Evolutionary conservation across 1,284 basidiomycete genomes (phyloP), one percentile per base, ranked within the genome.

Genomic region (Microbotryum intermedium): DNA sequence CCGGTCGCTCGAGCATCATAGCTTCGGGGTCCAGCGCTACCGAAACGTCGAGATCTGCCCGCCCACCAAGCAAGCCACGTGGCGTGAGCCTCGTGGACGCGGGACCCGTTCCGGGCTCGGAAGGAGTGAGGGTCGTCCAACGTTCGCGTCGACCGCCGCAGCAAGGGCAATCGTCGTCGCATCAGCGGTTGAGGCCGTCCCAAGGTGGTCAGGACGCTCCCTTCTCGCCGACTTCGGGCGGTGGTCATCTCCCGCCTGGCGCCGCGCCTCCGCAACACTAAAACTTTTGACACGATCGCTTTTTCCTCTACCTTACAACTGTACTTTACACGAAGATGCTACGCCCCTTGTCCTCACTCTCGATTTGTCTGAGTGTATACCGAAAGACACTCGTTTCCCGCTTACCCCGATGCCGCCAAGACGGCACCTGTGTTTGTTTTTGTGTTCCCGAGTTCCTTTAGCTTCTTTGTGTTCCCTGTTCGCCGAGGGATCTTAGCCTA

Each of bases 41-140:
- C 56, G 60, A 23, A 69, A 68, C 55, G 50, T 62, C 55, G 66
- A 69, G 49, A 56, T 66, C 18, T 68, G 66, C 29, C 48, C 63
- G 69, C 57, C 70, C 71, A 55, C 72, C 70, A 68, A 56, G 49
- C 60, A 57, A 71, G 72, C n/a, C 70, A 71, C 48, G 75, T 72
- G 88, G 89, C 34, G 79, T 92, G 39, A 84, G 83, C 55, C 74
- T 92, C 60, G 81, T 82, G 52, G 90, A 92, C 70, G 78, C 81
- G 66, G 90, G 90, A 18, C 87, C 87, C 51, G 86, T 90, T 3
- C 83, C 86, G 50, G 81, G 81, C 30, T 82, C 84, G 7, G 84
- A 87, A 6, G 85, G 83, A 45, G 50, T 62, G 8, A 56, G 66
- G 1, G 50, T 59, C 6, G 61, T 65, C 4, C 61, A 67, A 58